Conservation (phyloP, 148 eudicot species). For the Camellia sinensis region DNA sequence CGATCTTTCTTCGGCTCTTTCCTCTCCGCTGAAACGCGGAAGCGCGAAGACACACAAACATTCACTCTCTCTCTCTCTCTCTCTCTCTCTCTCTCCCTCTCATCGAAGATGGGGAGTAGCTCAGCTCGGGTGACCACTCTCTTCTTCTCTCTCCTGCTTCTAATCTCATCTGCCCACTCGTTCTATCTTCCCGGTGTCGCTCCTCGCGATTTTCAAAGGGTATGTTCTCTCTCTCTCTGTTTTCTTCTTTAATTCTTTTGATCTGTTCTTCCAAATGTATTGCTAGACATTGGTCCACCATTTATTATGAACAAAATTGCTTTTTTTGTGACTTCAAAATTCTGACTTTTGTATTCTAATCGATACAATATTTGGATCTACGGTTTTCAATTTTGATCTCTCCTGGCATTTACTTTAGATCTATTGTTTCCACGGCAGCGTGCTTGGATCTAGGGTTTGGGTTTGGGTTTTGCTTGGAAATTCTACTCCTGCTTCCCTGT, state of each 20-base stretch:
- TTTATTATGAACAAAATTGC: neutral
- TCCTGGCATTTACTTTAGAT: neutral
- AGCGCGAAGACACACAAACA: no score
- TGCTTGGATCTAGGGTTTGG: constrained; percentile 25
- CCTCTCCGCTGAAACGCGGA: neutral
- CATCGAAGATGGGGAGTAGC: constrained; percentile 11
- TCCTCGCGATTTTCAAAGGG: constrained; percentile 37
- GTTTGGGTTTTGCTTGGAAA: neutral
- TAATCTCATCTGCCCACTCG: constrained; percentile 28
- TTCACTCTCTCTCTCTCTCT: neutral
- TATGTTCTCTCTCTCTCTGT: constrained; percentile 14
- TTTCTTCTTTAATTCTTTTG: neutral
- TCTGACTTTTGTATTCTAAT: neutral
- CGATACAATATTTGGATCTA: neutral
- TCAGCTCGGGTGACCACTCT: constrained; percentile 14
- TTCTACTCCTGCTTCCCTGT: neutral
- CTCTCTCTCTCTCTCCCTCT: neutral
- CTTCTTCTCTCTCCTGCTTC: constrained; percentile 15
- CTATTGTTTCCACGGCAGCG: neutral
- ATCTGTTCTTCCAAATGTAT: neutral
- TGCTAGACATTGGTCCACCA: neutral
- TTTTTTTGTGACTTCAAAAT: neutral
- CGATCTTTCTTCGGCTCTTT: neutral
- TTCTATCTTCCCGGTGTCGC: constrained; percentile 58
- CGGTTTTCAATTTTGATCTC: constrained; percentile 2